These are phyloP conservation scores for Aspergillus sp. DNA, from an alignment of 2,329 filamentous ascomycete species.

Conservation along the genomic window DNA sequence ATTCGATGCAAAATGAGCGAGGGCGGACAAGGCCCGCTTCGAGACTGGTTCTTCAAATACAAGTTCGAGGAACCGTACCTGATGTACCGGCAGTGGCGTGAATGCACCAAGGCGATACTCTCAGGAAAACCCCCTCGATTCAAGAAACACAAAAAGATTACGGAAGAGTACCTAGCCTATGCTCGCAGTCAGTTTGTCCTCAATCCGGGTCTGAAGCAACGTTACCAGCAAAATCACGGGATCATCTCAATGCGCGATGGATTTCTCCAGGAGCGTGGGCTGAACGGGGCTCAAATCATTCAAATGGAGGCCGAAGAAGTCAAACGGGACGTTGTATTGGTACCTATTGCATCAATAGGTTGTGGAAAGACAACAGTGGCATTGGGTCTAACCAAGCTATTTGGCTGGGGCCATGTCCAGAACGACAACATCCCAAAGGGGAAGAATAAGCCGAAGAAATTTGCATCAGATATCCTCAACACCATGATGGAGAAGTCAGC, in stretches of 20 bases:
- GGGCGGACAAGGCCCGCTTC: constrained; percentile 55
- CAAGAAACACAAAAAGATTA: constrained; percentile 87
- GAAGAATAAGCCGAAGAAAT: constrained; percentile 70
- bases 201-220: constrained; percentile 65
- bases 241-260: constrained; percentile 90
- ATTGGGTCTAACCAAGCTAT: constrained; percentile 75
- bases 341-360: constrained; percentile 88
- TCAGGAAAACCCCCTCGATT: constrained; percentile 69
- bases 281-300: constrained; percentile 88
- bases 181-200: constrained; percentile 70
- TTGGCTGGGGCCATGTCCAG: constrained; percentile 89
- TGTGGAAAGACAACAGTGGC: constrained; percentile 96
- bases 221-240: constrained; percentile 85
- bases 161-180: constrained; percentile 84
- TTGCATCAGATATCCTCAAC: constrained; percentile 69
- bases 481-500: constrained; percentile 65
- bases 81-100: constrained; percentile 98
- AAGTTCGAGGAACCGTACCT: constrained; percentile 99
- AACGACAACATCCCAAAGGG: constrained; percentile 92
- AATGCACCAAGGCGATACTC: constrained; percentile 91
- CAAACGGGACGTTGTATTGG: constrained; percentile 71
- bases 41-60: constrained; percentile 99
- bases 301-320: constrained; percentile 63
- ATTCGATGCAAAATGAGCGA: constrained; percentile 75
- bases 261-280: constrained; percentile 77